A percentile compares a stretch with the other conserved stretches of the same genome.
These are phyloP conservation scores for Smithsoniella earleae DNA, from an alignment of 163 green algal species.

Conservation along the genomic window DNA sequence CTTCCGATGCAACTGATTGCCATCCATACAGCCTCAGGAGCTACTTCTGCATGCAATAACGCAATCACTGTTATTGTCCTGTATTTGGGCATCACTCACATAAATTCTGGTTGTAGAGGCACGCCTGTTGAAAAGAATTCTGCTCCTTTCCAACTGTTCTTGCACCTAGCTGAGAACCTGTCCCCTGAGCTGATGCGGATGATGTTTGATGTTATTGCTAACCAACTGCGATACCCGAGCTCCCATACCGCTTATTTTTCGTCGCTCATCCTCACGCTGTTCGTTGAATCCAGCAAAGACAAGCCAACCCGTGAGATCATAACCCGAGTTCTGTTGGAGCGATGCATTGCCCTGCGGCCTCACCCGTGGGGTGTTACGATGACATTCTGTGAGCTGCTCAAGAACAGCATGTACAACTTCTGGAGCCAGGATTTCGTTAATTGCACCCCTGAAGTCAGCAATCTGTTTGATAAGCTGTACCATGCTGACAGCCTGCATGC, in stretches of 20 bases:
- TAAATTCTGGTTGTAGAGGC: neutral
- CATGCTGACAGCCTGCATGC: conserved; percentile 11
- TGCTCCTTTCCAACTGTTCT: conserved; percentile 45
- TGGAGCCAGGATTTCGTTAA: conserved; percentile 89
- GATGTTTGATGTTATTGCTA: conserved; percentile 91
- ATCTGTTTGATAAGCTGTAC: conserved; percentile 75
- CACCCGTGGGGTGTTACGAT: conserved; percentile 92
- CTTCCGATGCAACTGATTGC: neutral
- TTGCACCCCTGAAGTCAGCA: conserved; percentile 89
- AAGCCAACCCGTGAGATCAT: conserved; percentile 66
- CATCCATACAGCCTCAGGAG: neutral
- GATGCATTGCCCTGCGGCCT: conserved; percentile 90
- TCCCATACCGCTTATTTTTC: conserved; percentile 96
- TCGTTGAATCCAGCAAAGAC: conserved; percentile 58
- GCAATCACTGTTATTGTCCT: conserved; percentile 86
- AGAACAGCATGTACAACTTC: conserved; percentile 93
- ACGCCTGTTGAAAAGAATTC: conserved; percentile 35
- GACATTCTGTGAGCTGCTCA: conserved; percentile 99
- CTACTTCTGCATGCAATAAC: conserved; percentile 58
- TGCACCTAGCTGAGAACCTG: conserved; percentile 34
- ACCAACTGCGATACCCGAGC: conserved; percentile 98
- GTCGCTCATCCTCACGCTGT: conserved; percentile 87
- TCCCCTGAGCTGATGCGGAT: conserved; percentile 36
- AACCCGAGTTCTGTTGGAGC: conserved; percentile 92
- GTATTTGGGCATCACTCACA: conserved; percentile 67